Evolutionary conservation across 2,329 filamentous ascomycete genomes (phyloP).

Genomic region (Gnomoniopsis smithogilvyi): DNA sequence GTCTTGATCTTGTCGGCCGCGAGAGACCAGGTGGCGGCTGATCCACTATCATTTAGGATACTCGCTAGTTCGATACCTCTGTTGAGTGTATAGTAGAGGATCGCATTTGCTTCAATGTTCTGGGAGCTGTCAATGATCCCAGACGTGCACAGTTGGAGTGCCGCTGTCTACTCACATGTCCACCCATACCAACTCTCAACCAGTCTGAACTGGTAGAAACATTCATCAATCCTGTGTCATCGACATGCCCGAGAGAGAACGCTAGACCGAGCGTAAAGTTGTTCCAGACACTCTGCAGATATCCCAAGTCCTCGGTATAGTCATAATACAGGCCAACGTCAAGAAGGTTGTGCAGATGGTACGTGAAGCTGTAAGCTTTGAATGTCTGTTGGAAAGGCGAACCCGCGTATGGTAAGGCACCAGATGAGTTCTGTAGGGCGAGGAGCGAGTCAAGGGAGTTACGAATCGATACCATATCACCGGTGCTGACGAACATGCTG

Average conservation of each 20-base stretch:
- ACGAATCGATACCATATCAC: slow-evolving; percentile 47
- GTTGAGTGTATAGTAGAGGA: slow-evolving; percentile 48
- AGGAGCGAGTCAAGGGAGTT: slow-evolving; percentile 49
- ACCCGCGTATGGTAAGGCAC: slow-evolving; percentile 45
- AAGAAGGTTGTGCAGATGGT: slow-evolving; percentile 57
- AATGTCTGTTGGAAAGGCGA: slow-evolving; percentile 28
- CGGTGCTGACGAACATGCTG: slow-evolving; percentile 50
- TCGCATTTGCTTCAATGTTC: slow-evolving; percentile 49
- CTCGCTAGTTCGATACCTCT: slow-evolving; percentile 44
- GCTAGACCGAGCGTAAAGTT: slow-evolving; percentile 45
- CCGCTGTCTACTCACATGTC: slow-evolving; percentile 27
- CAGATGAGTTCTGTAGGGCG: slow-evolving; percentile 34
- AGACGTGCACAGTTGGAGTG: neutral
- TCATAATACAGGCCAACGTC: slow-evolving; percentile 56
- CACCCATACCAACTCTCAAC: slow-evolving; percentile 46
- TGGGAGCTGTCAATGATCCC: slow-evolving; percentile 21
- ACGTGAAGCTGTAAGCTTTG: slow-evolving; percentile 43
- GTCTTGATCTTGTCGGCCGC: slow-evolving; percentile 25
- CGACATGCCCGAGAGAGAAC: slow-evolving; percentile 31
- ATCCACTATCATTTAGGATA: slow-evolving; percentile 36
- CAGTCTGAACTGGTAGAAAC: slow-evolving; percentile 46
- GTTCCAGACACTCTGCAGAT: slow-evolving; percentile 43
- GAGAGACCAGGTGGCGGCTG: slow-evolving; percentile 24
- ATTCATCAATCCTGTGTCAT: slow-evolving; percentile 40
- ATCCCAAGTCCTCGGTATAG: slow-evolving; percentile 49